Percentiles rank a stretch among this genome's conserved stretches.
Conservation (phyloP, 768 basidiomycete species). For the Termitomyces sp. region DNA sequence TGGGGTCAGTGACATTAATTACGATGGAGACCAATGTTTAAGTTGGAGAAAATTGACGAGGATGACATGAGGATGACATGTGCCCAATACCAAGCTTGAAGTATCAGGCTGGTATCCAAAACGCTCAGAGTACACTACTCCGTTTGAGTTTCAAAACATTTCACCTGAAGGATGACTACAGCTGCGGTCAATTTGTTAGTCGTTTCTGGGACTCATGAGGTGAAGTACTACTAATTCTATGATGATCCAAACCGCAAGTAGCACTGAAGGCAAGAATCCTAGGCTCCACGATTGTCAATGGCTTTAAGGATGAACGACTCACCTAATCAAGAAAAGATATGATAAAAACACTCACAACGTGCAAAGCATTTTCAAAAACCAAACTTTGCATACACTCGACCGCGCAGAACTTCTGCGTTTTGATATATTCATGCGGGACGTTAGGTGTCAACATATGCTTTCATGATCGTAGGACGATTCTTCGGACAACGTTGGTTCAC, state of each 20-base stretch:
- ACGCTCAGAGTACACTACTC: slow-evolving; percentile 9
- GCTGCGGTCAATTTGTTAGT: slow-evolving; percentile 58
- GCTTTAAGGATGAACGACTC: slow-evolving; percentile 3
- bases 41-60: slow-evolving; percentile 44
- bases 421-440: neutral
- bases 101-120: slow-evolving; percentile 36
- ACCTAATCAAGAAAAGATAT: slow-evolving; percentile 31
- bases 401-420: neutral
- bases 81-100: slow-evolving; percentile 52
- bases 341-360: neutral
- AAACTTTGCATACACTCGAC: slow-evolving; percentile 20
- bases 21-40: slow-evolving; percentile 33
- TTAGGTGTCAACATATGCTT: neutral
- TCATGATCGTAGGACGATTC: neutral
- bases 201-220: slow-evolving; percentile 8
- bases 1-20: neutral
- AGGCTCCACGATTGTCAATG: slow-evolving; percentile 27
- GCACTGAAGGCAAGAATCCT: slow-evolving; percentile 56
- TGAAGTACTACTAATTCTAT: neutral
- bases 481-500: neutral
- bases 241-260: slow-evolving; percentile 23
- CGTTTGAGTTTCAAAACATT: neutral
- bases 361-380: slow-evolving; percentile 30
- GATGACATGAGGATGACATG: slow-evolving; percentile 37
- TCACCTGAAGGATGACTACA: slow-evolving; percentile 44